Evolutionary conservation across 495 filamentous ascomycete species (phyloP).

Genomic region (Penicillium samsonianum): DNA sequence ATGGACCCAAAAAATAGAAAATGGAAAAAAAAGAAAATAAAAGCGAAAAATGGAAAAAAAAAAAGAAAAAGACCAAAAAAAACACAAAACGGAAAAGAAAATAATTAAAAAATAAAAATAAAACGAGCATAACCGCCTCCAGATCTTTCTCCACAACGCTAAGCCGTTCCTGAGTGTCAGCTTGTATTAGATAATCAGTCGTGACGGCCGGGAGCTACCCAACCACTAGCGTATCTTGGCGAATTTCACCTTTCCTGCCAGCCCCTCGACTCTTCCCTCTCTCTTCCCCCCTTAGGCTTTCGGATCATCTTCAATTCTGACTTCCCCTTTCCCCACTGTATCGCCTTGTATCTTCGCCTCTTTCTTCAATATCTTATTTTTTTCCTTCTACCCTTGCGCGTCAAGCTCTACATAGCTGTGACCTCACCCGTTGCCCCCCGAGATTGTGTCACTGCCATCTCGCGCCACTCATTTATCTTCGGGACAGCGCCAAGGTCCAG

Average conservation of each 20-base stretch:
- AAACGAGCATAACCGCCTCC: conserved; percentile 35
- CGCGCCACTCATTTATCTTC: conserved; percentile 14
- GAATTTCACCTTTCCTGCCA: conserved; percentile 47
- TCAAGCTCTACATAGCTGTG: conserved; percentile 6
- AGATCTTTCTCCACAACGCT: conserved; percentile 44
- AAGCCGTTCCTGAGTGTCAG: conserved; percentile 41
- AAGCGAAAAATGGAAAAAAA: not conserved
- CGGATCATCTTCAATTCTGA: conserved; percentile 24
- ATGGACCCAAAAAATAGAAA: not conserved
- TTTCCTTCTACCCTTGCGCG: conserved; percentile 4
- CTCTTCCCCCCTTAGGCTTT: conserved; percentile 30
- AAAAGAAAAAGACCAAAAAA: not conserved
- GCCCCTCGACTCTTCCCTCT: conserved; percentile 50
- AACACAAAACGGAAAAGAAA: not conserved
- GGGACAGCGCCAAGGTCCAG: conserved; percentile 9
- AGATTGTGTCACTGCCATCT: conserved; percentile 6
- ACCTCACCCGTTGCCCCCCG: conserved; percentile 1
- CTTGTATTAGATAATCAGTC: conserved; percentile 34
- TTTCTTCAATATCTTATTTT: conserved; percentile 4
- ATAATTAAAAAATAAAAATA: conserved; percentile 18
- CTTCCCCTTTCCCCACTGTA: conserved; percentile 13
- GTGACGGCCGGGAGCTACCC: conserved; percentile 47
- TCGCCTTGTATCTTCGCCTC: conserved; percentile 7
- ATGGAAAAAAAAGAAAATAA: not conserved
- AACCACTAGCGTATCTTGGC: conserved; percentile 54